phyloP scores from a whole-genome alignment of 2,329 filamentous ascomycete species.

The Cercospora sojina region DNA sequence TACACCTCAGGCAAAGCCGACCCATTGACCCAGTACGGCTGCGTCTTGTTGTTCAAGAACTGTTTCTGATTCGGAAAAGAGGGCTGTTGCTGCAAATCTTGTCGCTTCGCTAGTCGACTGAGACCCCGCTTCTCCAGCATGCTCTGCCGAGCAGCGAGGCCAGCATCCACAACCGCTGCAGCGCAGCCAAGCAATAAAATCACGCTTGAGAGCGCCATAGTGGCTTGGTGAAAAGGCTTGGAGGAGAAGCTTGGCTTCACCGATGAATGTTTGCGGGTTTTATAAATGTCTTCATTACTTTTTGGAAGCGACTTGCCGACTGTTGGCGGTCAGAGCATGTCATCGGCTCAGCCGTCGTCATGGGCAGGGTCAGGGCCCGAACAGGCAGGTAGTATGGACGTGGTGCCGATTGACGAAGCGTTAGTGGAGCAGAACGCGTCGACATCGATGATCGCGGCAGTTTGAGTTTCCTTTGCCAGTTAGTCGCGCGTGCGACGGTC shows the following conservation, averaged over 20 bases:
- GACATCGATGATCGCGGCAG: not conserved
- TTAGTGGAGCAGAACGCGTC: not conserved
- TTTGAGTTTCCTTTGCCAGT: not conserved
- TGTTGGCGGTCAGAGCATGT: not conserved
- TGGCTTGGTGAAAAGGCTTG: not conserved
- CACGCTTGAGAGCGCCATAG: conserved; percentile 9
- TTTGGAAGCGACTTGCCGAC: not conserved
- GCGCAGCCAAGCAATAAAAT: not conserved
- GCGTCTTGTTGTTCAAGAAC: conserved; percentile 14
- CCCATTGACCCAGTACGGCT: conserved; percentile 27
- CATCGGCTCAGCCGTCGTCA: not conserved
- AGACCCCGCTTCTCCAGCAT: not conserved
- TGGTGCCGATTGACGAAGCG: not conserved
- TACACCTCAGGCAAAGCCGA: conserved; percentile 33
- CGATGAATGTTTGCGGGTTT: not conserved
- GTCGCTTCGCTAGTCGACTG: not conserved
- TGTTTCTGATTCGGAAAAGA: conserved; percentile 4
- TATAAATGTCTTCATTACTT: not conserved
- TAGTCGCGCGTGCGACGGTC: not conserved
- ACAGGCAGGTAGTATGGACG: not conserved
- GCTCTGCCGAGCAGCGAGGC: not conserved
- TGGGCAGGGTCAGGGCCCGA: not conserved
- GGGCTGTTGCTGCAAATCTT: not conserved
- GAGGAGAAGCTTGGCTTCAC: not conserved
- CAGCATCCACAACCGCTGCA: not conserved